Base-by-base conservation (phyloP, 2,329 filamentous ascomycete genomes). In the Penicillium aurantiogriseum region DNA sequence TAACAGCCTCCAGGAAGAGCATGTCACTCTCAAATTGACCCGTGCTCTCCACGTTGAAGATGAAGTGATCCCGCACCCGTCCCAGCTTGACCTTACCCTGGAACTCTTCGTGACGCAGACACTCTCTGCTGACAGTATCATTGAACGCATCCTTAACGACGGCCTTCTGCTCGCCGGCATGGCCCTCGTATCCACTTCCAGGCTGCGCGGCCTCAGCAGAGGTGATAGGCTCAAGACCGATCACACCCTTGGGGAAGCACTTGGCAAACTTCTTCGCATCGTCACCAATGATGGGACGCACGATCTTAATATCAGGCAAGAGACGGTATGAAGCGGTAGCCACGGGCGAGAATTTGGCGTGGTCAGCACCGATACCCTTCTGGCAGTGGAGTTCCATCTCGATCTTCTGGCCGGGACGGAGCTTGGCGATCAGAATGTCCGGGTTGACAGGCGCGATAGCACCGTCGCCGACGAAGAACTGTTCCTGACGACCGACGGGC, bases 291-390 rank as follows among this genome's bases (percentile, higher is more conserved):
- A 99, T 97, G 21, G 94, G 94, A 66, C 83, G 80, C 44, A 83
- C 80, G 71, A 99, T 97, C 63, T 84, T 83, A 75, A 99, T 97
- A 64, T 88, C 88, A 8, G 94, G 94, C 71, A 99, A 79, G 21
- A 99, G 83, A 49, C 94, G 87, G 79, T 99, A 99, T 25, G 89
- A 91, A 3, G 94, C 94, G 1, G 94, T 97, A 3, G 93, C 92
- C 36, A 97, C 94, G 46, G 94, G 94, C 0, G 91, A 96, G 80
- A 94, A 99, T 77, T 99, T 99, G 67, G 94, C 89, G 75, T 99
- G 94, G 76, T 99, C 94, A 63, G 88, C 86, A 47, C 94, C 94
- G 65, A 95, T 87, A 59, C 95, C 94, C 79, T 97, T 96, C 78
- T 96, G 87, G 79, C 93, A 94, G 80, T 97, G 92, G 84, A 96